Evolutionary conservation across 2,329 filamentous ascomycete genomes (phyloP), one percentile per base, ranked within the genome.

Genomic region (Orbilia blumenaviensis): DNA sequence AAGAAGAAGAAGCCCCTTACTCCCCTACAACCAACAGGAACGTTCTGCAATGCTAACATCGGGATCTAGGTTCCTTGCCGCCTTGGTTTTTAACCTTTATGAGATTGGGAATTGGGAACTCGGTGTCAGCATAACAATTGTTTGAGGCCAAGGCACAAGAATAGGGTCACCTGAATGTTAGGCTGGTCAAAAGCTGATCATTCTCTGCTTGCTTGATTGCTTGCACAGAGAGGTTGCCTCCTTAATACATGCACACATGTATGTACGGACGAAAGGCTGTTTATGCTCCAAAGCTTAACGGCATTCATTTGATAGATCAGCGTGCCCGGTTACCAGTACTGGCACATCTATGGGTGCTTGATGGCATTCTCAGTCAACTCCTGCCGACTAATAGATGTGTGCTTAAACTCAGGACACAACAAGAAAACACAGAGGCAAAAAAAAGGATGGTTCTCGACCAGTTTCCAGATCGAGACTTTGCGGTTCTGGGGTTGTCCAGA

Each of bases 101-200:
- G 27, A 21, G 14, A 36, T 69, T 21, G 32, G n/a, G 34, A 23
- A 54, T 41, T 66, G 27, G 34, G 21, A 21, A 42, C 46, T 54
- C 21, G 25, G 29, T 42, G 60, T 48, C 46, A 64, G 46, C 61
- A 34, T 29, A 16, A 29, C n/a, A 29, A 23, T 38, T 56, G 25
- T 71, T 44, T 71, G 56, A 71, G 66, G 46, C 66, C 66, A 71
- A 69, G 61, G 66, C 66, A 71, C 66, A 63, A 62, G 66, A 71
- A 44, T 54, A 50, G 10, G 66, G 66, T 71, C 66, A 71, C 66
- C 66, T 71, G 66, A 63, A 63, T 41, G 56, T 25, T 67, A 10
- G n/a, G 52, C 54, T 41, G 41, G 34, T 34, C 18, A 54, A 62
- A 46, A 29, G 44, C 18, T 63, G 66, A 54, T 71, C 66, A 71